A percentile compares a stretch with the other conserved stretches of the same genome.
Conservation (phyloP, 176 grass and related monocot species). For the Chloris gayana region DNA sequence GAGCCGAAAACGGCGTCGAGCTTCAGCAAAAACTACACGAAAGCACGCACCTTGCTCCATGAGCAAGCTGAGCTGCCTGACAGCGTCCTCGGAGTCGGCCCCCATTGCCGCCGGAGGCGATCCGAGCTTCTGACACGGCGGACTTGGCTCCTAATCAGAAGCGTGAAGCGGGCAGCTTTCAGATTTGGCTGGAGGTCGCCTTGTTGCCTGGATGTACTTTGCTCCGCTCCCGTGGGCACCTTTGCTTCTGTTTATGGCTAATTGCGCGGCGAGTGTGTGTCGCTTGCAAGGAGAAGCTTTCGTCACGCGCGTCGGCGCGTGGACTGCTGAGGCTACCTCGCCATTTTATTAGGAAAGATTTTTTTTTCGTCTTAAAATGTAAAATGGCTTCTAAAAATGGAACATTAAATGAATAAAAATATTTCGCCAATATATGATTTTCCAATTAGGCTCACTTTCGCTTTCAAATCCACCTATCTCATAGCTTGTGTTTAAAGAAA, state of each 20-base stretch:
- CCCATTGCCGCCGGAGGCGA: constrained; percentile 58
- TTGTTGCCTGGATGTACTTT: neutral
- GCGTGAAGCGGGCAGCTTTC: neutral
- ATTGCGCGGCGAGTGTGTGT: neutral
- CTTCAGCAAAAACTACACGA: neutral
- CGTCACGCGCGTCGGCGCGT: constrained; percentile 36
- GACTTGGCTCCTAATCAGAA: neutral
- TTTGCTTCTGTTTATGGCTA: constrained; percentile 33
- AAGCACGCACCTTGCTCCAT: constrained; percentile 65
- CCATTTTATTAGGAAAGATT: neutral
- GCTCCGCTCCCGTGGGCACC: neutral
- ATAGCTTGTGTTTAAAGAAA: neutral
- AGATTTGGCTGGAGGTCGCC: neutral
- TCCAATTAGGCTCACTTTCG: neutral
- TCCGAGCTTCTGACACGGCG: neutral
- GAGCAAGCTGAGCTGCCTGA: constrained; percentile 72
- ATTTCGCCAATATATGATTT: neutral
- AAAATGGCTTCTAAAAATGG: neutral
- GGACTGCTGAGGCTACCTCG: neutral
- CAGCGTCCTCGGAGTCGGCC: constrained; percentile 65
- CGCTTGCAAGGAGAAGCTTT: neutral
- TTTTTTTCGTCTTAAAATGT: neutral
- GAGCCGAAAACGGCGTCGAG: neutral
- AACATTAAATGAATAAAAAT: neutral
- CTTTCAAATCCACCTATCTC: neutral